Evolutionary conservation across 441 rosid species (phyloP).

Genomic region (Raphanus hybrid): DNA sequence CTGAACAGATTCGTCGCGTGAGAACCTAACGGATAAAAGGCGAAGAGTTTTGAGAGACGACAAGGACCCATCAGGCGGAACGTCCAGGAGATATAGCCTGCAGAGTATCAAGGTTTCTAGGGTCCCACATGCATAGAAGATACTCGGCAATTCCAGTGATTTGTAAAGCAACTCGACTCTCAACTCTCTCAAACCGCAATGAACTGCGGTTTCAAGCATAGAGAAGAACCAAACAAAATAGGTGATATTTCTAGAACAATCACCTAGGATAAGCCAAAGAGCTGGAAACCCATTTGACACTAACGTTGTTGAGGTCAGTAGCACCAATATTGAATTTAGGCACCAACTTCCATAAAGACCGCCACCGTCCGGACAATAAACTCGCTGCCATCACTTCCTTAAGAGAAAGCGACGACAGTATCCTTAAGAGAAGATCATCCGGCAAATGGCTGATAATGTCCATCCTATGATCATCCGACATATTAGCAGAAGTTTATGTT

Average conservation of each 20-base stretch:
- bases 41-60: conserved; percentile 11
- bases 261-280: not conserved
- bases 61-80: not conserved
- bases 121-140: conserved; percentile 4
- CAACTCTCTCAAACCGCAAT: conserved; percentile 16
- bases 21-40: conserved; percentile 20
- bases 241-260: not conserved
- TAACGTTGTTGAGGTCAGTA: not conserved
- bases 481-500: not conserved
- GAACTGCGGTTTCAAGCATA: not conserved
- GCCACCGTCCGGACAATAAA: conserved; percentile 2
- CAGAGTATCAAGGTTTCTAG: conserved; percentile 14
- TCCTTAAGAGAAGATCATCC: conserved; percentile 4
- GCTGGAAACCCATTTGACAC: not conserved
- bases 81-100: not conserved
- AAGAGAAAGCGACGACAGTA: not conserved
- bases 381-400: not conserved
- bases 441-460: not conserved
- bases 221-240: not conserved
- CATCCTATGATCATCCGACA: not conserved
- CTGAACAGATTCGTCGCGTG: not conserved
- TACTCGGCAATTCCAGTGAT: not conserved
- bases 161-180: not conserved
- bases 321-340: not conserved
- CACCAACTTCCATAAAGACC: conserved; percentile 17